Evolutionary conservation across 2,329 filamentous ascomycete species (phyloP).

Genomic region (Talaromyces amestolkiae): DNA sequence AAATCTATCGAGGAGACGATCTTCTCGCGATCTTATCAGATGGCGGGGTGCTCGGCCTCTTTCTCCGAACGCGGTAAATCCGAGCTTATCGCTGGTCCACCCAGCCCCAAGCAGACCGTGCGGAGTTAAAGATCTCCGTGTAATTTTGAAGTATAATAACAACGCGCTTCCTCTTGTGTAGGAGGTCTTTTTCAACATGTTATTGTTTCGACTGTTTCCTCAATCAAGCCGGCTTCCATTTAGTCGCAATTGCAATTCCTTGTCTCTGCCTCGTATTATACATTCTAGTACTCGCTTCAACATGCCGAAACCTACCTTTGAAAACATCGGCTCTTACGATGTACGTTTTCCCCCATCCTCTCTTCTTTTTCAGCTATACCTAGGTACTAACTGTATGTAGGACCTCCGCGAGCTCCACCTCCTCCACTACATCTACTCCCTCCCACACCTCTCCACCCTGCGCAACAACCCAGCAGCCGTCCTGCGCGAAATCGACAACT

Average conservation of each 20-base stretch:
- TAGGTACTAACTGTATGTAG: neutral
- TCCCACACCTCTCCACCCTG: slow-evolving; percentile 61
- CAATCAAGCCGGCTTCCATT: neutral
- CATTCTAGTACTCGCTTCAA: neutral
- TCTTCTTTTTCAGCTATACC: neutral
- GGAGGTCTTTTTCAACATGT: neutral
- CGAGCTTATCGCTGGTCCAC: neutral
- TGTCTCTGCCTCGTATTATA: neutral
- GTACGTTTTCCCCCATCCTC: neutral
- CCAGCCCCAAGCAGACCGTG: too few species aligned
- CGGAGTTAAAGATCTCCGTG: too few species aligned
- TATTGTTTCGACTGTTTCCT: neutral
- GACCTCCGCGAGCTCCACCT: slow-evolving; percentile 74
- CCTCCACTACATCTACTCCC: slow-evolving; percentile 65
- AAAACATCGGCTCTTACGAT: slow-evolving; percentile 16
- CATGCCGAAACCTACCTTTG: slow-evolving; percentile 13
- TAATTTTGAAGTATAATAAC: neutral
- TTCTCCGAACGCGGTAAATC: slow-evolving; percentile 3
- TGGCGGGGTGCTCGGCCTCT: slow-evolving; percentile 5
- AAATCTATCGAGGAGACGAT: neutral
- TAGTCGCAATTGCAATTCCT: neutral
- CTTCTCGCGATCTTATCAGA: slow-evolving; percentile 2
- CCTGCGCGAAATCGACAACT: slow-evolving; percentile 69
- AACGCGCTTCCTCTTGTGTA: neutral
- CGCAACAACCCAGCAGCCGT: slow-evolving; percentile 63